phyloP scores from a whole-genome alignment of 768 basidiomycete genomes.

The Leucocoprinus birnbaumii region DNA sequence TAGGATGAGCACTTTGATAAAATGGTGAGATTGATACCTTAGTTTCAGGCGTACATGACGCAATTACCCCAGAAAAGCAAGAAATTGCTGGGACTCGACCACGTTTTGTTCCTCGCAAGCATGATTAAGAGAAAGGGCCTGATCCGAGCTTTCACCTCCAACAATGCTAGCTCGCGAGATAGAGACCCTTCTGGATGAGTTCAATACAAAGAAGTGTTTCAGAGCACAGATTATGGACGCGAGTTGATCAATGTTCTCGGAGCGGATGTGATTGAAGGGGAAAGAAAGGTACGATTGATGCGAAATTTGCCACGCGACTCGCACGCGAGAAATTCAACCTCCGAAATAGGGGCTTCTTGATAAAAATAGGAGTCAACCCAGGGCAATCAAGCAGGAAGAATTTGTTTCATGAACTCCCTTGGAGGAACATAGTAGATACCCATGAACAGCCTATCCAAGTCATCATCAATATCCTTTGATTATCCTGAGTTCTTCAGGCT shows the following conservation, averaged over 20 bases:
- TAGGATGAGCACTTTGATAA: too few species aligned
- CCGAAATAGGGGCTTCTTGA: background rate
- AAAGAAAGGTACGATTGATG: background rate
- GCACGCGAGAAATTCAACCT: slow-evolving; percentile 3
- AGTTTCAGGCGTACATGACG: too few species aligned
- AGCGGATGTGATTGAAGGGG: background rate
- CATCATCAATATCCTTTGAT: background rate
- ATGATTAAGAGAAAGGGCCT: too few species aligned
- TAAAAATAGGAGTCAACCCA: background rate
- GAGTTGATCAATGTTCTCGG: background rate
- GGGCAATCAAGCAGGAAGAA: background rate
- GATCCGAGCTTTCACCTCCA: slow-evolving; percentile 3
- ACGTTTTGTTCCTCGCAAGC: too few species aligned
- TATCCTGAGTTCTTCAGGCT: too few species aligned
- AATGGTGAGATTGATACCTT: too few species aligned
- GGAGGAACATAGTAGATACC: background rate
- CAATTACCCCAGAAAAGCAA: too few species aligned
- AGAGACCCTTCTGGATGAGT: background rate
- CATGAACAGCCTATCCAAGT: background rate
- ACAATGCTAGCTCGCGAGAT: background rate
- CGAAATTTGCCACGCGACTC: background rate
- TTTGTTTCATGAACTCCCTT: background rate
- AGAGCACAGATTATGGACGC: background rate
- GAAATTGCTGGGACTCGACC: too few species aligned
- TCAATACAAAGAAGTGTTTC: background rate